Evolutionary conservation across 306 rosid species (phyloP), one percentile per base, ranked within the genome.

Genomic region (Psophocarpus tetragonolobus): DNA sequence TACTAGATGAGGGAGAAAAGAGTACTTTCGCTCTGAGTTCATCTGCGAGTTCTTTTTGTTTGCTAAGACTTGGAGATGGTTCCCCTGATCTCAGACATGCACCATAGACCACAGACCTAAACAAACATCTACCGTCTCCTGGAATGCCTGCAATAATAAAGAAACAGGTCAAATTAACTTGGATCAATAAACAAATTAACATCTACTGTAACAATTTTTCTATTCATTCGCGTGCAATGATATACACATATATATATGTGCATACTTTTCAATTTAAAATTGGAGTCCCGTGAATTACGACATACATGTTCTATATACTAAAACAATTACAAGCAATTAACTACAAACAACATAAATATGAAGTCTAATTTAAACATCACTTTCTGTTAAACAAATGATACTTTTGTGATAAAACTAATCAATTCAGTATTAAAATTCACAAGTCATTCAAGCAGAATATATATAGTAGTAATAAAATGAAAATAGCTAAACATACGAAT

Each of bases 71-170:
- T 65, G 94, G 94, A 87, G 91, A 79, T 70, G 91, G 79, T 51
- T 87, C 82, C 29, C 98, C 96, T 30, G 44, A 26, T 85, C 94
- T 89, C 60, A 88, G 77, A 74, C 88, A 67, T 38, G 94, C 90
- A 41, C 98, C 91, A 53, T 86, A 87, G 5, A 85, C 90, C 71
- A 94, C 86, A 17, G 98, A 90, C 66, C 98, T 87, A 73, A 94
- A 94, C 86, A 94, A 74, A 74, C 98, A 94, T 79, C 98, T 90
- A 65, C 97, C 98, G 63, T 94, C 98, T 58, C 97, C 96, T 13
- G 88, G 86, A 72, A 94, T 87, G 21, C 88, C 98, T 94, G 78
- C 24, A 39, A 32, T 50, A 61, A 73, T 50, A 61, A 73, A 20
- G 50, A 78, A 74, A 78, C 61, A 54, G 3, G 10, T 21, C 68